These are phyloP conservation scores for Diatrype stigma DNA, from an alignment of 2,329 filamentous ascomycete genomes.

Conservation along the genomic window DNA sequence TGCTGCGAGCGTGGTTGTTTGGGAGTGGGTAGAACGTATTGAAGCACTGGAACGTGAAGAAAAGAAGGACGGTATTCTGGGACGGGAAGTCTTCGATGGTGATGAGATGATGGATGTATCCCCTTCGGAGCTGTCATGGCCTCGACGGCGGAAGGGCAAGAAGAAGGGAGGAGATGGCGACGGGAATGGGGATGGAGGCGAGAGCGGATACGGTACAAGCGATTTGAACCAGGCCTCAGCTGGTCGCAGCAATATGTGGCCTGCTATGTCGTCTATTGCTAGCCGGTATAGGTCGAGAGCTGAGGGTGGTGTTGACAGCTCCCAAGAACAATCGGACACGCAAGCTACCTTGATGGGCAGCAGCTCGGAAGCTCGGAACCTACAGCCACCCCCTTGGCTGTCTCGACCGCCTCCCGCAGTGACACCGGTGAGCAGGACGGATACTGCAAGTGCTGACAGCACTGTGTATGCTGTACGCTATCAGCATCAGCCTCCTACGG, in stretches of 20 bases:
- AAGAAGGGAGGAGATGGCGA: slow-evolving; percentile 23
- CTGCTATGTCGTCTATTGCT: slow-evolving; percentile 36
- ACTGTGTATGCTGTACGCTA: slow-evolving; percentile 62
- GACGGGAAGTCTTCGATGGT: slow-evolving; percentile 86
- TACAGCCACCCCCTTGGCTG: slow-evolving; percentile 52
- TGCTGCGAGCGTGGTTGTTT: slow-evolving; percentile 91
- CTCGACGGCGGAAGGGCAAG: slow-evolving; percentile 27
- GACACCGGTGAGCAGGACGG: slow-evolving; percentile 57
- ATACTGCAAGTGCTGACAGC: slow-evolving; percentile 60
- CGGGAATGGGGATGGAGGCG: slow-evolving; percentile 26
- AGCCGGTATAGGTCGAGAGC: slow-evolving; percentile 31
- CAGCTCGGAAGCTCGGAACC: slow-evolving; percentile 26
- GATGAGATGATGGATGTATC: slow-evolving; percentile 81
- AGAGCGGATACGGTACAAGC: slow-evolving; percentile 23
- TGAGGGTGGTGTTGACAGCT: slow-evolving; percentile 17
- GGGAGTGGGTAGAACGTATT: slow-evolving; percentile 97
- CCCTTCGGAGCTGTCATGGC: slow-evolving; percentile 47
- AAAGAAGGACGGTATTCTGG: slow-evolving; percentile 88
- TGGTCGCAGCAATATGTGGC: slow-evolving; percentile 34
- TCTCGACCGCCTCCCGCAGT: slow-evolving; percentile 49
- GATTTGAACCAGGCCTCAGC: slow-evolving; percentile 12
- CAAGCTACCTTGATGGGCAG: slow-evolving; percentile 17
- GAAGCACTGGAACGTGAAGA: slow-evolving; percentile 89
- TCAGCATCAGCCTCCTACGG: slow-evolving; percentile 55
- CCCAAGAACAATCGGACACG: slow-evolving; percentile 10